Evolutionary conservation across 352 stramenopile species (phyloP).

Genomic region (Peronospora destructor): DNA sequence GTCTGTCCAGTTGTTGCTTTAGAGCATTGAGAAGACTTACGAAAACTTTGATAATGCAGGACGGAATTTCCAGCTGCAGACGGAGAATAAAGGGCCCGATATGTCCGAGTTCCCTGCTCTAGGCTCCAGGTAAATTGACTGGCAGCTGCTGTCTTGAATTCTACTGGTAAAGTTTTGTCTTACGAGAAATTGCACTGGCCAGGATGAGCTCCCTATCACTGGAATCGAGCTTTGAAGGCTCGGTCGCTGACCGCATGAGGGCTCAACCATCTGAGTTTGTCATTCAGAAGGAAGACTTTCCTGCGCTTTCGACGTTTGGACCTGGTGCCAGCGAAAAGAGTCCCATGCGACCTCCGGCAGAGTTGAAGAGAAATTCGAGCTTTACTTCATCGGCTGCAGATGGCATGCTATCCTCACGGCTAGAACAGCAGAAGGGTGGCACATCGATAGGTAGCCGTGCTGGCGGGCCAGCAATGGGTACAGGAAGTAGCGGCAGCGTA

Average conservation of each 20-base stretch:
- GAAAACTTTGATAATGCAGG: slow-evolving; percentile 31
- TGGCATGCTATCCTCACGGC: slow-evolving; percentile 43
- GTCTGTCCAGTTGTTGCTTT: slow-evolving; percentile 4
- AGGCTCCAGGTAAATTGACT: slow-evolving; percentile 37
- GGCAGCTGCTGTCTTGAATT: not conserved
- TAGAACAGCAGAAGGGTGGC: slow-evolving; percentile 35
- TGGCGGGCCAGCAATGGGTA: slow-evolving; percentile 10
- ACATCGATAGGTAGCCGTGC: slow-evolving; percentile 56
- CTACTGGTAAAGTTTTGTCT: not conserved
- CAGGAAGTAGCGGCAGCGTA: slow-evolving; percentile 27
- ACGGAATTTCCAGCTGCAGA: slow-evolving; percentile 40
- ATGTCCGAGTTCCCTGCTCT: slow-evolving; percentile 83
- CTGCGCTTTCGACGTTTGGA: slow-evolving; percentile 67
- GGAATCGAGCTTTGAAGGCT: slow-evolving; percentile 39
- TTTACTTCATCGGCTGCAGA: slow-evolving; percentile 65
- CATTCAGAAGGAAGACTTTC: slow-evolving; percentile 85
- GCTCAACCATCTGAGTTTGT: slow-evolving; percentile 69
- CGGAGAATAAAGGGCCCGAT: slow-evolving; percentile 68
- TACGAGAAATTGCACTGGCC: not conserved
- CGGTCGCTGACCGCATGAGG: slow-evolving; percentile 29
- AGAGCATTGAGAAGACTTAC: not conserved
- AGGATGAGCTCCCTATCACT: slow-evolving; percentile 60
- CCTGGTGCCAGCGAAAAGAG: slow-evolving; percentile 44
- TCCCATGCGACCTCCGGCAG: slow-evolving; percentile 30
- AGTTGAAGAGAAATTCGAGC: slow-evolving; percentile 62